Evolutionary conservation across 2,329 filamentous ascomycete genomes (phyloP).

Genomic region (Colletotrichum orbiculare): DNA sequence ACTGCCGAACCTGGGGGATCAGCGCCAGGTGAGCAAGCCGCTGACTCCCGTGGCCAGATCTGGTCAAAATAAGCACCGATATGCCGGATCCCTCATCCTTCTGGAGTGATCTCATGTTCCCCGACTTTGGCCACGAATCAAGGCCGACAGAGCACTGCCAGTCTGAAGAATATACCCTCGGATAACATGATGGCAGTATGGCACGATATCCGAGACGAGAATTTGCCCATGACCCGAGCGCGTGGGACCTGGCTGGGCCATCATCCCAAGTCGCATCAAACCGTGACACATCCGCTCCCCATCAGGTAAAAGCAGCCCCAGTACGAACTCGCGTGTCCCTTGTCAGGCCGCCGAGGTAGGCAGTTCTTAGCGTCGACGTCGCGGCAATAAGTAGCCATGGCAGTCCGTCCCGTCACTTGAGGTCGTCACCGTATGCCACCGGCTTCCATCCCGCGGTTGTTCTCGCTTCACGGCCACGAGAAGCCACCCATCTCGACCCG

Average conservation of each 20-base stretch:
- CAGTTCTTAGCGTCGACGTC: slow-evolving; percentile 29
- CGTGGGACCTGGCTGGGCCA: slow-evolving; percentile 29
- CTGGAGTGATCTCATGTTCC: background rate
- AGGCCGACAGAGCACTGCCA: too few relatives aligned
- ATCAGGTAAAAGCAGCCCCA: slow-evolving; percentile 29
- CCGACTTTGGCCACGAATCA: too few relatives aligned
- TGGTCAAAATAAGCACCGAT: slow-evolving; percentile 11
- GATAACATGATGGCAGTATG: slow-evolving; percentile 1
- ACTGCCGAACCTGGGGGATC: slow-evolving; percentile 4
- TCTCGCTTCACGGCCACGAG: background rate
- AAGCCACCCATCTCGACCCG: background rate
- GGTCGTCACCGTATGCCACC: background rate
- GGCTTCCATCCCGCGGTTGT: background rate
- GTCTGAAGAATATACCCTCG: background rate
- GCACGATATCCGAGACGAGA: slow-evolving; percentile 1
- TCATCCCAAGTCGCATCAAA: slow-evolving; percentile 25
- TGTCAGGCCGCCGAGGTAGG: slow-evolving; percentile 16
- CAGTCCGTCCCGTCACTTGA: background rate
- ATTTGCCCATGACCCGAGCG: slow-evolving; percentile 8
- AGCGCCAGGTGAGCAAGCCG: background rate
- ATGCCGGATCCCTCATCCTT: background rate
- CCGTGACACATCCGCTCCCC: slow-evolving; percentile 25
- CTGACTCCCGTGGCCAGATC: background rate
- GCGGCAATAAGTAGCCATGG: slow-evolving; percentile 29
- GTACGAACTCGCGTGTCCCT: slow-evolving; percentile 10